Evolutionary conservation across 2,329 filamentous ascomycete species (phyloP), one percentile per base, ranked within the genome.

Genomic region (Pseudocercospora ulei): DNA sequence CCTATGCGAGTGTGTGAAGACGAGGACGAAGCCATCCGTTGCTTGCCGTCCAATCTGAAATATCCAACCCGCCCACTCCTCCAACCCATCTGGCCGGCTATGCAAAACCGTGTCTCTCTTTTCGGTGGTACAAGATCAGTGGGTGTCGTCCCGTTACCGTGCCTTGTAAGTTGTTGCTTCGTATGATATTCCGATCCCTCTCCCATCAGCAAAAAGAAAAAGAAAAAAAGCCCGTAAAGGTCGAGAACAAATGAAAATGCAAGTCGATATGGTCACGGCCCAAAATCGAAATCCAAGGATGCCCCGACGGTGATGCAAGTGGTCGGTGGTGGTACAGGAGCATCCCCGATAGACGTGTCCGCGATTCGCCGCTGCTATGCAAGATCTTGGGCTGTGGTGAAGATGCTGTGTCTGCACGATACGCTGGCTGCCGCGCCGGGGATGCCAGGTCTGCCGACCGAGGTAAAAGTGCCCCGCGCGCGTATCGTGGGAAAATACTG

Each of bases 271-370:
- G 17, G 29, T 18, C n/a, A n/a, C n/a, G n/a, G 11, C 8, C 17
- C 13, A 12, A 33, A 33, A 19, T 19, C 17, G 9, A 33, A 22
- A 33, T 26, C 17, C 27, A 38, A 30, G 30, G 27, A 19, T 43
- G 30, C 40, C 35, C 40, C 40, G 35, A 39, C 38, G 40, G 39
- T 43, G 23, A 43, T 23, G 40, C 40, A 39, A 35, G 25, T 43
- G 28, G 40, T 43, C 40, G 40, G 40, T 39, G 35, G 40, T 43
- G 40, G 24, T 43, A 43, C 40, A 43, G 40, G 40, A 43, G 28
- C 40, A 43, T 43, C 35, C 5, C 12, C 11, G n/a, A 33, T 16
- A 14, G 35, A 24, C 14, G 39, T 43, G 40, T 43, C 40, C 40
- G 34, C 40, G 37, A 36, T 25, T 36, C 40, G 35, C 40, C 40